These are phyloP conservation scores for Datura wrightii DNA, from an alignment of 257 asterid genomes.

Conservation along the genomic window DNA sequence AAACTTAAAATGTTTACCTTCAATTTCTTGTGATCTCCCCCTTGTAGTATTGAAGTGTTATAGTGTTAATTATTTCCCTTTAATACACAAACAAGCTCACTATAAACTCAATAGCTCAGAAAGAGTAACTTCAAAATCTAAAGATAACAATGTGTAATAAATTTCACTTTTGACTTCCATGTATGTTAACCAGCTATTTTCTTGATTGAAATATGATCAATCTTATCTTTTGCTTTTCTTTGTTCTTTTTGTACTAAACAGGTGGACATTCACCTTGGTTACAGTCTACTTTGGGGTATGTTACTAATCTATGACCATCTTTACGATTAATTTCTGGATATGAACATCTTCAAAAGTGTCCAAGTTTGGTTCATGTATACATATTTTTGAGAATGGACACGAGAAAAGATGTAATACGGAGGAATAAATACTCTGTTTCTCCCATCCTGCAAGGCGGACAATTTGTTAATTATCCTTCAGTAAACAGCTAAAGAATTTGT, in stretches of 20 bases:
- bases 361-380: background rate
- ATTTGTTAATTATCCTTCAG: background rate
- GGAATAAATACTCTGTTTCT: background rate
- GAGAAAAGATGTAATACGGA: background rate
- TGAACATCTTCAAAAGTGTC: constrained; percentile 26
- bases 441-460: background rate
- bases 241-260: constrained; percentile 50
- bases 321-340: background rate
- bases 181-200: background rate
- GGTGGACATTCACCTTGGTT: constrained; percentile 91
- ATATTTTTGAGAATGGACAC: background rate
- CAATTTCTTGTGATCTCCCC: background rate
- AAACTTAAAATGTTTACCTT: background rate
- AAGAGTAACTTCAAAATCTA: constrained; percentile 24
- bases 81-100: background rate
- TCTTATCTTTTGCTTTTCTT: constrained; percentile 12
- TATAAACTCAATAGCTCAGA: background rate
- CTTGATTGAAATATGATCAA: background rate
- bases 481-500: background rate
- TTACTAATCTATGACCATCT: constrained; percentile 37
- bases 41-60: background rate
- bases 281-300: constrained; percentile 88
- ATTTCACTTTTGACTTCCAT: background rate
- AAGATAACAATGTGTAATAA: constrained; percentile 11
- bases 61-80: background rate